Percentiles rank a stretch among this genome's conserved stretches.
Evolutionary conservation across 345 rosid species (phyloP).

Genomic region (Salix suchowensis): DNA sequence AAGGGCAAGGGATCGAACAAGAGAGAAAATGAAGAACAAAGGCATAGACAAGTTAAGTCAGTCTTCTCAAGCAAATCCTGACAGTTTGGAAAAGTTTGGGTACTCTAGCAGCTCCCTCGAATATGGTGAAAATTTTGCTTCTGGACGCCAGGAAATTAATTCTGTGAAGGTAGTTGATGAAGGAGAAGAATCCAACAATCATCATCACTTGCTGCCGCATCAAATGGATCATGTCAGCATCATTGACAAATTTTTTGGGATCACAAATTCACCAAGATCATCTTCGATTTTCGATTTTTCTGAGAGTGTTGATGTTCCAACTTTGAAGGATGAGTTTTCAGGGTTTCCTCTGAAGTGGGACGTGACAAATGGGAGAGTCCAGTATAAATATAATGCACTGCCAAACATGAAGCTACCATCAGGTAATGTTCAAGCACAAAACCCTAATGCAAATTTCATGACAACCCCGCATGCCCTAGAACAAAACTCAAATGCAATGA

Average conservation of each 20-base stretch:
- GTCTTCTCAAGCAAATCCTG: constrained; percentile 38
- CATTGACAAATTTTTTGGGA: constrained; percentile 52
- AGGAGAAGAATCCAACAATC: constrained; percentile 16
- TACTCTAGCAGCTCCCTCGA: constrained; percentile 14
- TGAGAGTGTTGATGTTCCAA: constrained; percentile 11
- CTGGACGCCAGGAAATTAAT: constrained; percentile 16
- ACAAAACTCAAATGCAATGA: not conserved
- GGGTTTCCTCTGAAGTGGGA: constrained; percentile 26
- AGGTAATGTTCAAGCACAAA: constrained; percentile 29
- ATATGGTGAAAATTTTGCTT: constrained; percentile 15
- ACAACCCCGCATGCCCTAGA: constrained; percentile 14
- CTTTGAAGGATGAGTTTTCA: constrained; percentile 18
- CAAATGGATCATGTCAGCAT: constrained; percentile 42
- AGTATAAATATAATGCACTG: constrained; percentile 16
- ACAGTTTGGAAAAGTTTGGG: constrained; percentile 18
- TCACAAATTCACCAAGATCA: constrained; percentile 14
- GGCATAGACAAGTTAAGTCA: constrained; percentile 12
- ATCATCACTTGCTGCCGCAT: constrained; percentile 18
- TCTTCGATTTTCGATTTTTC: constrained; percentile 28
- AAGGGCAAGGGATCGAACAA: constrained; percentile 70
- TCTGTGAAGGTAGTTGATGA: constrained; percentile 9
- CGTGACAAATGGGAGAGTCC: constrained; percentile 10
- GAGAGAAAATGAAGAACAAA: constrained; percentile 44
- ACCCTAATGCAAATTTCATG: constrained; percentile 23
- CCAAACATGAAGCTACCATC: constrained; percentile 24